Percentiles rank a stretch among this genome's conserved stretches.
phyloP scores from a whole-genome alignment of 805 yeast genomes.

The Saccharomyces kudriavzevii region DNA sequence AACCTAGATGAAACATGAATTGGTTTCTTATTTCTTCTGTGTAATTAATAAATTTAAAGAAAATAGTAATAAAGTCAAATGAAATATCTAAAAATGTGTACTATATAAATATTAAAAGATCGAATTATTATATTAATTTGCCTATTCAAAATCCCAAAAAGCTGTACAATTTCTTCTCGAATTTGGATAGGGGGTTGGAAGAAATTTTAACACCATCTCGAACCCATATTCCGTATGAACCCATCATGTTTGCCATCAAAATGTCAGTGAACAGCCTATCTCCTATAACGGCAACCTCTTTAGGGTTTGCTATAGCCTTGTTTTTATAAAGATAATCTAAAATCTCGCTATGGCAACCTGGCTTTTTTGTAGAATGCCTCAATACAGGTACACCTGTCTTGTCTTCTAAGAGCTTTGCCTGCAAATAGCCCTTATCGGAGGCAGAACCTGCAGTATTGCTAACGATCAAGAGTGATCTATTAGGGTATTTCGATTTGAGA shows the following conservation, averaged over 20 bases:
- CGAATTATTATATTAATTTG: not conserved
- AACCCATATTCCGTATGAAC: constrained; percentile 77
- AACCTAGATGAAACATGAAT: not conserved
- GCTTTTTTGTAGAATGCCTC: constrained; percentile 68
- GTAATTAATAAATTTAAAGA: not conserved
- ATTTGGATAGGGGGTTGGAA: constrained; percentile 8
- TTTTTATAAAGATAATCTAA: constrained; percentile 46
- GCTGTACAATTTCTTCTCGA: constrained; percentile 14
- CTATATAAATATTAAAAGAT: not conserved
- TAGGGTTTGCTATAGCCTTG: constrained; percentile 39
- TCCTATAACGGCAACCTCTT: constrained; percentile 78
- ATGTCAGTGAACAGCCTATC: constrained; percentile 89
- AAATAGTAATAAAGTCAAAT: not conserved
- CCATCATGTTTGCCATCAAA: constrained; percentile 91
- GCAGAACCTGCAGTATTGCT: constrained; percentile 90
- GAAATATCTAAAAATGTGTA: not conserved
- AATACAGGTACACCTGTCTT: constrained; percentile 63
- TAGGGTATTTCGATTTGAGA: constrained; percentile 52
- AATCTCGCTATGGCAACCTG: constrained; percentile 71
- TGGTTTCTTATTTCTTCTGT: not conserved
- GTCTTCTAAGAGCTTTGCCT: constrained; percentile 55
- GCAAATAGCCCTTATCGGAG: constrained; percentile 52
- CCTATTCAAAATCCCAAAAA: constrained; percentile 1
- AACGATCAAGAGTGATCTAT: constrained; percentile 60
- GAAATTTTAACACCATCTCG: constrained; percentile 63